Conservation (phyloP, 305 asterid species). For the Plantago coronopus region DNA sequence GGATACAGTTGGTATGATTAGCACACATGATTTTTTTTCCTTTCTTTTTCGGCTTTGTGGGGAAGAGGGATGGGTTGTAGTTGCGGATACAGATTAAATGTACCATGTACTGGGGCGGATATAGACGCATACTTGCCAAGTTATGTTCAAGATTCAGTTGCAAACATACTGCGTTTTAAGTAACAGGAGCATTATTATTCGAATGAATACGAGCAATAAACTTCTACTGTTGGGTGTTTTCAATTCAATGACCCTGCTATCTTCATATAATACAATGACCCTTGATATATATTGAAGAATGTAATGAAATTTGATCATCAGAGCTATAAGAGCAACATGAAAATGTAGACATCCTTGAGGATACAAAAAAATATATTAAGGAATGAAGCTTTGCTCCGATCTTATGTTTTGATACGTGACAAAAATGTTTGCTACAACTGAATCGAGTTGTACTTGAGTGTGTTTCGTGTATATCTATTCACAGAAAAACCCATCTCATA, state of each 20-base stretch:
- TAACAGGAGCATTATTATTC: background rate
- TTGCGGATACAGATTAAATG: background rate
- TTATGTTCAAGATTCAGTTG: background rate
- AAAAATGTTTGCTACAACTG: background rate
- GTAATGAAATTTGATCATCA: background rate
- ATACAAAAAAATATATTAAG: too few species aligned
- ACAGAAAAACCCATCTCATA: background rate
- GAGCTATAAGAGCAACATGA: background rate
- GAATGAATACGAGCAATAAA: background rate
- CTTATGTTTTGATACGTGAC: background rate
- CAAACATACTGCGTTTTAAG: background rate
- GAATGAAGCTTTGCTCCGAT: background rate
- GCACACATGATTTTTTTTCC: background rate
- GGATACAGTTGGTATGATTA: slow-evolving; percentile 35
- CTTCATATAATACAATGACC: too few species aligned
- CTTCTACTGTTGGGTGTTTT: background rate
- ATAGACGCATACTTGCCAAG: background rate
- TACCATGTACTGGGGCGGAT: background rate
- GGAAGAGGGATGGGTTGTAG: background rate
- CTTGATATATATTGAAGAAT: background rate
- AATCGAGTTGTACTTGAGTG: background rate
- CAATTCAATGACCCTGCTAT: background rate
- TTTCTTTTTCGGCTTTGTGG: background rate
- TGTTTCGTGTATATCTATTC: background rate
- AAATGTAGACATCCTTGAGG: background rate